Base-by-base conservation (phyloP, 768 basidiomycete genomes). In the Sutorius australiensis region DNA sequence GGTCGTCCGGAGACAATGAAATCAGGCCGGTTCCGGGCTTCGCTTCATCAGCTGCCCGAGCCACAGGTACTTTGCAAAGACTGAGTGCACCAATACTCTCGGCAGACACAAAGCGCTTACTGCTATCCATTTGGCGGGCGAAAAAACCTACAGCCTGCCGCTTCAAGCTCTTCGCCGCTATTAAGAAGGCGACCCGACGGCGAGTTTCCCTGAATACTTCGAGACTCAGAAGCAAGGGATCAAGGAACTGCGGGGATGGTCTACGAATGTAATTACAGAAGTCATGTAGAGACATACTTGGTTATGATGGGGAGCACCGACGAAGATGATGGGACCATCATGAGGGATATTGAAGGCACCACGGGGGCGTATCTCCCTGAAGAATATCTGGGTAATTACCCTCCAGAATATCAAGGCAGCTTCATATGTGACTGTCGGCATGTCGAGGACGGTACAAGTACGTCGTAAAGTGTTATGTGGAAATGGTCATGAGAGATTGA, bases 261-360 rank as follows among this genome's bases (percentile, higher is more conserved):
- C 36, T 55, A 45, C 28, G 60, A 58, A 48, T 43, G 56, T 46
- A 47, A 54, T 32, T 37, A 51, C 45, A 38, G 30, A 43, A 11
- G 24, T 30, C 37, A 33, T 53, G 31, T 40, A 50, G 55, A 61
- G 53, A 63, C 72, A 38, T 63, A 86, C 92, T 74, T 94, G 92
- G 69, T 97, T 97, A 64, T 86, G 83, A 70, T 98, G 94, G 38
- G 94, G 94, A 10, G 91, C 95, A 39, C 81, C 92, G 45, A 92
- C 92, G 69, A 97, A 94, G 58, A 98, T 91, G 49, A 95, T 82
- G 3, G 95, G 90, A 0, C 93, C 95, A 53, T 90, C 81, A 52
- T 79, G 79, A 24, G 95, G 95, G 54, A 98, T 91, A 67, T 97
- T 91, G 80, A 89, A 98, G 32, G 94, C 89, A 46, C 95, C 92